Evolutionary conservation across 1,284 basidiomycete species (phyloP), one percentile per base, ranked within the genome.

Genomic region (Trichosporon inkin): DNA sequence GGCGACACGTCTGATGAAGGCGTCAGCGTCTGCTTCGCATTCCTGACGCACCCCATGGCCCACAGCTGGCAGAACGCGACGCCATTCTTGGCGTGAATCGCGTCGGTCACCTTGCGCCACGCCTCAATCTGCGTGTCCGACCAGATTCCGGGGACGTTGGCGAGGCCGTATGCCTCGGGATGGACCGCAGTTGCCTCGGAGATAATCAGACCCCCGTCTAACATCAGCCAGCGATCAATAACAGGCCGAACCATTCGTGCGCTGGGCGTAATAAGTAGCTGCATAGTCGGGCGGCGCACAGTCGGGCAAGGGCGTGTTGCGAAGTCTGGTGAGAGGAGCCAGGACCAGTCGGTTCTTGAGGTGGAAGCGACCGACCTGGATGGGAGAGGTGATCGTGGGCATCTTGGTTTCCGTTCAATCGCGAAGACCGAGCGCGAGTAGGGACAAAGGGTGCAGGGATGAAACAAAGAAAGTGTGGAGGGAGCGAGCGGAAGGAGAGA

Each of bases 11-110:
- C 59, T 61, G n/a, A 10, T 16, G 0, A 10, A 28, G 19, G n/a
- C 6, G 19, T 17, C 36, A 53, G 52, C 14, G 1, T 1, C 6
- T 0, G 13, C 34, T 19, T 19, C 1, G 1, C 36, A 7, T 7
- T 16, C 3, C 14, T 8, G 8, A 64, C 60, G 16, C 14, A 58
- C 82, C 83, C 22, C 2, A 82, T 69, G 0, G 82, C 81, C 83
- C 82, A 83, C 0, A 84, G 71, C 66, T 85, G 84, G 1, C 77
- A 40, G 66, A 76, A 82, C 59, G 84, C 81, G 67, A 71, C 75
- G 0, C 79, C 81, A 4, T 75, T 80, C 40, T 81, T 80, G 3
- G 72, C 75, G 64, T 84, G 83, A 1, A 82, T 80, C 1, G 72
- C 76, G 54, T 77, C 75, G 10, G 74, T 76, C 28, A 81, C 65